Conservation (phyloP, 768 basidiomycete genomes). For the Lyophyllum semitale region DNA sequence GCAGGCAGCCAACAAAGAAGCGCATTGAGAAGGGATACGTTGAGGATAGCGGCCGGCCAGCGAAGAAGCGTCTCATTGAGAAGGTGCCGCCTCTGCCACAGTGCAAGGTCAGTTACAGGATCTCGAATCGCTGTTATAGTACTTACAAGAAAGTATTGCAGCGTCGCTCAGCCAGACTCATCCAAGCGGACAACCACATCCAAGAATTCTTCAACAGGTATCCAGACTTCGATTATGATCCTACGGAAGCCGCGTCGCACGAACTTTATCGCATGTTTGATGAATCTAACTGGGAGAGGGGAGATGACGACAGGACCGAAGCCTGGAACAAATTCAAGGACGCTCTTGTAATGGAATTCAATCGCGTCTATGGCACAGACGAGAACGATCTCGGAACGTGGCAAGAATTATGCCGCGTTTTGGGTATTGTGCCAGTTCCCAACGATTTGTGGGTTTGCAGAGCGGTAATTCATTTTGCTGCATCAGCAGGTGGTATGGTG, state of each 20-base stretch:
- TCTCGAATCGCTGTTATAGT: too few relatives aligned
- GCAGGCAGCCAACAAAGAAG: too few relatives aligned
- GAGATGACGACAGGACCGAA: slow-evolving; percentile 1
- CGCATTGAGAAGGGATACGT: too few relatives aligned
- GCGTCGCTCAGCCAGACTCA: too few relatives aligned
- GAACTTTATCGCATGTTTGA: slow-evolving; percentile 30
- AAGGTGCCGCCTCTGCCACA: too few relatives aligned
- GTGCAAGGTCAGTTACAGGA: too few relatives aligned
- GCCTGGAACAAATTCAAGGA: slow-evolving; percentile 25
- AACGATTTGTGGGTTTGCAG: slow-evolving; percentile 24
- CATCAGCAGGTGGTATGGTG: not conserved
- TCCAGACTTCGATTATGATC: slow-evolving; percentile 22
- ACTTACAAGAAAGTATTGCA: too few relatives aligned
- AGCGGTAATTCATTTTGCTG: slow-evolving; percentile 22
- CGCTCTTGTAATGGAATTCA: slow-evolving; percentile 35
- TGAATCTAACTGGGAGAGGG: slow-evolving; percentile 16
- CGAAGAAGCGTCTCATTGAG: too few relatives aligned
- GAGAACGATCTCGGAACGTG: slow-evolving; percentile 27
- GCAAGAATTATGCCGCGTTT: slow-evolving; percentile 26
- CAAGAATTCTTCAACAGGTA: slow-evolving; percentile 23
- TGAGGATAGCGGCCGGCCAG: too few relatives aligned
- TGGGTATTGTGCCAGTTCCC: slow-evolving; percentile 32
- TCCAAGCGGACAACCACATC: slow-evolving; percentile 2
- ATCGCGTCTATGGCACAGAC: slow-evolving; percentile 32
- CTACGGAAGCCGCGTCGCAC: slow-evolving; percentile 16